phyloP scores from a whole-genome alignment of 2,329 filamentous ascomycete genomes.

The Fusarium secorum region DNA sequence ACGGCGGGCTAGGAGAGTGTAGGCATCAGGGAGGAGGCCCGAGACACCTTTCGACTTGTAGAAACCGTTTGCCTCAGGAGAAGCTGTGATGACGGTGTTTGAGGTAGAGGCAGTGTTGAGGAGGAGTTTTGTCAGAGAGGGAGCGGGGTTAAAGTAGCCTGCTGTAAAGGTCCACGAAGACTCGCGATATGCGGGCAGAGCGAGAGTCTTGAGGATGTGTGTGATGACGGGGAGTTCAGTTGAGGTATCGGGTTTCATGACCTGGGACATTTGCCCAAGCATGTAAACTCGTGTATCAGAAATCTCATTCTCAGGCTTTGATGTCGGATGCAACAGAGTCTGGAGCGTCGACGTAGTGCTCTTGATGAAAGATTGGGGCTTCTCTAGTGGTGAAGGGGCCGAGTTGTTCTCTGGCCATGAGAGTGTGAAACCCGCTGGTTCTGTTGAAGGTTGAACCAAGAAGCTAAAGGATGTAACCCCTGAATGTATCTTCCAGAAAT shows the following conservation, averaged over 20 bases:
- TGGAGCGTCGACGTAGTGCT: conserved; percentile 72
- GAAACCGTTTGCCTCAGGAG: conserved; percentile 94
- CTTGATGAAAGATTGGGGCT: conserved; percentile 73
- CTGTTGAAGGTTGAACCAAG: conserved; percentile 69
- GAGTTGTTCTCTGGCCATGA: conserved; percentile 80
- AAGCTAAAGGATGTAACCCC: conserved; percentile 85
- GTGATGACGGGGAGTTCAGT: conserved; percentile 88
- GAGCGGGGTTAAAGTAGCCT: conserved; percentile 97
- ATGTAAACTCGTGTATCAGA: conserved; percentile 82
- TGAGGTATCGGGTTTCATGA: conserved; percentile 80
- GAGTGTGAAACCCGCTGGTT: conserved; percentile 65
- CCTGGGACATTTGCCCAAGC: conserved; percentile 84
- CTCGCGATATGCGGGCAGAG: conserved; percentile 67
- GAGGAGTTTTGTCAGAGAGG: conserved; percentile 80
- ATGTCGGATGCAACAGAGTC: conserved; percentile 64
- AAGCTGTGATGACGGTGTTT: conserved; percentile 90
- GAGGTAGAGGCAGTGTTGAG: conserved; percentile 73
- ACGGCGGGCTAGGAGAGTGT: conserved; percentile 83
- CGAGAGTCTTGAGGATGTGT: conserved; percentile 74
- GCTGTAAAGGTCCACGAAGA: conserved; percentile 96
- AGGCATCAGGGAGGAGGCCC: conserved; percentile 88
- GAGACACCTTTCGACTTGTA: conserved; percentile 88
- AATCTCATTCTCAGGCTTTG: conserved; percentile 32
- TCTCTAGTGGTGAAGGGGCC: conserved; percentile 75
- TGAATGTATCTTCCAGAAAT: conserved; percentile 80